Percentiles rank a stretch among this genome's conserved stretches.
Conservation (phyloP, 495 filamentous ascomycete species). For the Penicillium taxi region DNA sequence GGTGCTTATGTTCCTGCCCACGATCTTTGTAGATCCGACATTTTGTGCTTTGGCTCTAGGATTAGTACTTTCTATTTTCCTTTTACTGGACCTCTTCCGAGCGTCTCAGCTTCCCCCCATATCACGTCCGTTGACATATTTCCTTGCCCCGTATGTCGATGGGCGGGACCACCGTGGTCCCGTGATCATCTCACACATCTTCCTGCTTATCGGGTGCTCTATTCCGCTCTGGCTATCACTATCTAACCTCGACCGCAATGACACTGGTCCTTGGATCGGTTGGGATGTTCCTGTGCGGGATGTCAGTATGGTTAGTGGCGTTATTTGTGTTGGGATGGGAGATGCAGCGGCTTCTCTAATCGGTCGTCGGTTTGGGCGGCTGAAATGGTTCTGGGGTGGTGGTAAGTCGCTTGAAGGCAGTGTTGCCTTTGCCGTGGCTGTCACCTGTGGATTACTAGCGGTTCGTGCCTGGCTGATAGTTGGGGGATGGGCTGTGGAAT, state of each 20-base stretch:
- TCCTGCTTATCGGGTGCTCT: slow-evolving; percentile 91
- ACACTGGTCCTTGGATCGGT: slow-evolving; percentile 45
- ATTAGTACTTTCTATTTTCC: slow-evolving; percentile 69
- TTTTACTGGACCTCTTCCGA: slow-evolving; percentile 80
- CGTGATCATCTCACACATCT: slow-evolving; percentile 92
- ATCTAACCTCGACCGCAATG: slow-evolving; percentile 51
- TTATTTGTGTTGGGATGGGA: slow-evolving; percentile 90
- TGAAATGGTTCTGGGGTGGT: slow-evolving; percentile 94
- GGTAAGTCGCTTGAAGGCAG: slow-evolving; percentile 94
- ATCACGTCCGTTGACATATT: slow-evolving; percentile 69
- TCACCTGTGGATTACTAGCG: slow-evolving; percentile 62
- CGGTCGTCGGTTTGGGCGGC: slow-evolving; percentile 74
- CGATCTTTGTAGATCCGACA: slow-evolving; percentile 74
- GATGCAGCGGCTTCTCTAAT: slow-evolving; percentile 92
- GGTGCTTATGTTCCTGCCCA: slow-evolving; percentile 87
- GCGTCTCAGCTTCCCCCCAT: slow-evolving; percentile 87
- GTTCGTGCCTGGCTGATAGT: slow-evolving; percentile 67
- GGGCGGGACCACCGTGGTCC: slow-evolving; percentile 87
- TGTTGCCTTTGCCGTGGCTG: slow-evolving; percentile 72
- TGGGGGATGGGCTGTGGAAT: slow-evolving; percentile 57
- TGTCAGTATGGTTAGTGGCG: slow-evolving; percentile 78
- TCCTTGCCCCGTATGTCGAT: slow-evolving; percentile 89
- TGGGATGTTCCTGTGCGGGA: slow-evolving; percentile 69
- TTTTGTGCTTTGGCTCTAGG: slow-evolving; percentile 71
- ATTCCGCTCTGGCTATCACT: slow-evolving; percentile 90